phyloP scores from a whole-genome alignment of 805 yeast species.

The Candida michaelii region DNA sequence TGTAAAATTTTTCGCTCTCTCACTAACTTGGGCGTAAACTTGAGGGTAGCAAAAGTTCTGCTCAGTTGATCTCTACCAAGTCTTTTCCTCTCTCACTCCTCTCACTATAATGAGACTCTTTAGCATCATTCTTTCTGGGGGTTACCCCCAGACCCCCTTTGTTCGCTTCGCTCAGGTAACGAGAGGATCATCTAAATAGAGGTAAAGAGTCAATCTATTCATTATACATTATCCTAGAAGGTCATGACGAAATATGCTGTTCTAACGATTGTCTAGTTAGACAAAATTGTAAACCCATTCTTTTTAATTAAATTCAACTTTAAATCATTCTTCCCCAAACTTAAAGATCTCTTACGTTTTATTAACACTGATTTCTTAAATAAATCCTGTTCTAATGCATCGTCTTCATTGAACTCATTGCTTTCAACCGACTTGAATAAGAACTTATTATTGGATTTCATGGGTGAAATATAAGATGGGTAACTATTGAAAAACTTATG shows the following conservation, averaged over 20 bases:
- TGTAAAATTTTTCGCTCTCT: conserved; percentile 12
- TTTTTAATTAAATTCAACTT: conserved; percentile 35
- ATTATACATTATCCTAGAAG: conserved; percentile 6
- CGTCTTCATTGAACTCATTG: conserved; percentile 19
- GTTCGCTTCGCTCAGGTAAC: too few relatives aligned
- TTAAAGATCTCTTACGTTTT: conserved; percentile 34
- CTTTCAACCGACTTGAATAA: conserved; percentile 15
- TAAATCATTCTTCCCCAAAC: conserved; percentile 39
- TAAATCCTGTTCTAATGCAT: conserved; percentile 22
- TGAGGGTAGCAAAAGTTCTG: too few relatives aligned
- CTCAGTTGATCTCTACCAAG: too few relatives aligned
- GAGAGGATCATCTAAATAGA: too few relatives aligned
- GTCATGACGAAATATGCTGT: conserved; percentile 1
- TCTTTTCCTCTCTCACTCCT: too few relatives aligned
- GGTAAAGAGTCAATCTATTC: too few relatives aligned
- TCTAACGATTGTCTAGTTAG: neutral
- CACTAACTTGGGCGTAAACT: too few relatives aligned
- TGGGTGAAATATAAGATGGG: conserved; percentile 17
- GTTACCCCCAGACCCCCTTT: too few relatives aligned
- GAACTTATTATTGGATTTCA: conserved; percentile 16
- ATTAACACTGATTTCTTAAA: conserved; percentile 20
- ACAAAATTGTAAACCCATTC: conserved; percentile 20
- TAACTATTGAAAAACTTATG: conserved; percentile 13
- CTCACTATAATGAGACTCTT: too few relatives aligned
- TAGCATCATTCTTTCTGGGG: too few relatives aligned